Percentiles rank a stretch among this genome's conserved stretches.
phyloP scores from a whole-genome alignment of 106 monocot genomes.

The Allium cepa region DNA sequence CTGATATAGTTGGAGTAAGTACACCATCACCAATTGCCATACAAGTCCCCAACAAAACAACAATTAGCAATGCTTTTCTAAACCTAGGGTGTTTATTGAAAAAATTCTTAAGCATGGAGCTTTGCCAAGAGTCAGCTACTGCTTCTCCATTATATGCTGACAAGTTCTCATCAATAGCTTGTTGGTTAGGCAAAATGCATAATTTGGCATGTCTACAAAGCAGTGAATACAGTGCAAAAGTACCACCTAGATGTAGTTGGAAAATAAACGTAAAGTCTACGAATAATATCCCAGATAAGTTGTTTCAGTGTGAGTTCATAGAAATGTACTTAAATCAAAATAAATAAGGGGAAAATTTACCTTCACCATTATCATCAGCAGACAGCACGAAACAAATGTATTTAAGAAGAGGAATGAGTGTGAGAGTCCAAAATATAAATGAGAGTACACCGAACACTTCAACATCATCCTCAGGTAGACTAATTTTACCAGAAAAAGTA shows the following conservation, averaged over 20 bases:
- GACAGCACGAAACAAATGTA: conserved; percentile 56
- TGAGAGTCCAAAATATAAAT: conserved; percentile 75
- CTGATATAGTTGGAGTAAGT: conserved; percentile 79
- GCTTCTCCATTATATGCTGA: conserved; percentile 41
- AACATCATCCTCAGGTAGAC: conserved; percentile 63
- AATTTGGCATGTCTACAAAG: conserved; percentile 74
- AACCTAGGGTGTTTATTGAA: conserved; percentile 41
- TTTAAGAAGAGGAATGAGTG: conserved; percentile 69
- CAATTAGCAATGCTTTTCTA: conserved; percentile 30
- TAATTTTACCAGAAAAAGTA: conserved; percentile 63
- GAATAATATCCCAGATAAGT: too few species aligned
- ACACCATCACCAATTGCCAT: conserved; percentile 78
- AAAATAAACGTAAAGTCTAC: too few species aligned
- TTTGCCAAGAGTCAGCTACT: conserved; percentile 28
- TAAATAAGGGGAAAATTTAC: conserved; percentile 12
- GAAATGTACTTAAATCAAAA: too few species aligned
- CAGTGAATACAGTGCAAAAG: conserved; percentile 78
- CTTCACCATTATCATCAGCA: conserved; percentile 85
- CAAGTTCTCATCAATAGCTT: conserved; percentile 56
- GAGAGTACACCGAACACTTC: conserved; percentile 72
- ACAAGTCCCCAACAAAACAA: conserved; percentile 70
- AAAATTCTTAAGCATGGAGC: conserved; percentile 38
- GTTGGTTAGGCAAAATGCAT: conserved; percentile 63
- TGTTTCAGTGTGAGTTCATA: too few species aligned
- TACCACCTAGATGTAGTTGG: conserved; percentile 34